These are phyloP conservation scores for Epichloe brachyelytri DNA, from an alignment of 2,329 filamentous ascomycete species.

Conservation along the genomic window DNA sequence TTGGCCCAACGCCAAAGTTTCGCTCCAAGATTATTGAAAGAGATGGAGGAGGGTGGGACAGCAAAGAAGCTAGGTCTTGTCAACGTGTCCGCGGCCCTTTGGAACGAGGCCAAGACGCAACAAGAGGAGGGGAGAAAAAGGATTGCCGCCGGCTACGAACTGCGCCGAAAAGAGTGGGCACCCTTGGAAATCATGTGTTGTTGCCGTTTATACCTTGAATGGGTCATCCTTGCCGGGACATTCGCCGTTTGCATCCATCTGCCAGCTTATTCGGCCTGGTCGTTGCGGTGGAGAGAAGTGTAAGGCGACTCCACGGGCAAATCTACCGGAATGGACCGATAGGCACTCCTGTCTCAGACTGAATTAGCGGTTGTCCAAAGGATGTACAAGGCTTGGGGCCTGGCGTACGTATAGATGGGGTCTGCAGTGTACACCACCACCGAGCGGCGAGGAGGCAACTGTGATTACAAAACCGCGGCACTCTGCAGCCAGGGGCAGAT, in stretches of 20 bases:
- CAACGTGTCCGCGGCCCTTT: conserved; percentile 18
- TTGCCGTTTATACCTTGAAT: not conserved
- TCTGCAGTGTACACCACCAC: too few relatives aligned
- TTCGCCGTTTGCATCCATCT: not conserved
- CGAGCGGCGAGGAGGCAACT: too few relatives aligned
- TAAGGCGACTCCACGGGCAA: not conserved
- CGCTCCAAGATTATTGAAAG: not conserved
- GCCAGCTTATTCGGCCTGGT: not conserved
- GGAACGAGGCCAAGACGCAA: conserved; percentile 5
- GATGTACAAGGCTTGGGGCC: too few relatives aligned
- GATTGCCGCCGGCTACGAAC: not conserved
- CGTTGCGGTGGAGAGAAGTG: not conserved
- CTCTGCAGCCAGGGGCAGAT: too few relatives aligned
- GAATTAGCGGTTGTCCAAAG: too few relatives aligned
- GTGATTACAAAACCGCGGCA: too few relatives aligned
- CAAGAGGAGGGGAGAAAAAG: not conserved
- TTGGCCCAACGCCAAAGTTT: not conserved
- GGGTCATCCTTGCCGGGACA: not conserved
- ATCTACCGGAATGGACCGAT: too few relatives aligned
- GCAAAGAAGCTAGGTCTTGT: conserved; percentile 3
- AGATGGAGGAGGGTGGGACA: conserved; percentile 4
- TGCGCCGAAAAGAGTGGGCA: not conserved
- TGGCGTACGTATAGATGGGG: too few relatives aligned
- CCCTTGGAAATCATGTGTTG: not conserved
- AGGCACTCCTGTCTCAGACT: too few relatives aligned